Base-by-base conservation (phyloP, 1,284 basidiomycete genomes). In the Ganoderma multipileum region DNA sequence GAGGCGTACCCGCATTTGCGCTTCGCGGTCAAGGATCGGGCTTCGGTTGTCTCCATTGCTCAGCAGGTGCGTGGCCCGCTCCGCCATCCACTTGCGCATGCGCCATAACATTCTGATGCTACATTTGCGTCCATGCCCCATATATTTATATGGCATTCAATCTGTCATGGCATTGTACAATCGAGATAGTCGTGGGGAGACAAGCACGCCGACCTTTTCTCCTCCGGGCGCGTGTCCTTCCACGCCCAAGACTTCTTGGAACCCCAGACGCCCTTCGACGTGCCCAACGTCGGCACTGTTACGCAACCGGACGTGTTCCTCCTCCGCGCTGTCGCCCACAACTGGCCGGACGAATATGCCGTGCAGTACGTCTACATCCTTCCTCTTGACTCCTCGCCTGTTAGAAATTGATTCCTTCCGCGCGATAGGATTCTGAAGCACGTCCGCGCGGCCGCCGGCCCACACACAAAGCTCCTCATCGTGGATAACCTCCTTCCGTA, bases 21-120 rank as follows among this genome's bases (percentile, higher is more conserved):
- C 11, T 73, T 74, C 65, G 70, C 74, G 33, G 72, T 78, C 6
- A 71, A 78, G 58, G 92, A 77, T 58, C 65, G 68, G 7, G 70
- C 69, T 9, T 47, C 63, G 5, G 72, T 93, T 23, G 69, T 72
- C 33, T 65, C 60, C 2, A 67, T 72, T 30, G 72, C 71, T 26
- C 68, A 67, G 3, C 68, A 73, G 72, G 74, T 75, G 58, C 39
- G 58, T 38, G 1, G 14, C 23, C 5, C 14, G 3, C n/a, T 57
- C 1, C 8, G n/a, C 11, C 18, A 23, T 59, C 55, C 79, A 11
- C 12, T 20, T 44, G 2, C 20, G 20, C 16, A 7, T n/a, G 9
- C n/a, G n/a, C 41, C 47, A 26, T 4, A 23, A 6, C 23, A 1
- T 52, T 14, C 47, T 52, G 47, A 52, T 26, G 12, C 11, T 26